Percentiles rank a stretch among this genome's conserved stretches.
These are phyloP conservation scores for Teratosphaeria gauchensis DNA, from an alignment of 2,329 filamentous ascomycete species.

Conservation along the genomic window DNA sequence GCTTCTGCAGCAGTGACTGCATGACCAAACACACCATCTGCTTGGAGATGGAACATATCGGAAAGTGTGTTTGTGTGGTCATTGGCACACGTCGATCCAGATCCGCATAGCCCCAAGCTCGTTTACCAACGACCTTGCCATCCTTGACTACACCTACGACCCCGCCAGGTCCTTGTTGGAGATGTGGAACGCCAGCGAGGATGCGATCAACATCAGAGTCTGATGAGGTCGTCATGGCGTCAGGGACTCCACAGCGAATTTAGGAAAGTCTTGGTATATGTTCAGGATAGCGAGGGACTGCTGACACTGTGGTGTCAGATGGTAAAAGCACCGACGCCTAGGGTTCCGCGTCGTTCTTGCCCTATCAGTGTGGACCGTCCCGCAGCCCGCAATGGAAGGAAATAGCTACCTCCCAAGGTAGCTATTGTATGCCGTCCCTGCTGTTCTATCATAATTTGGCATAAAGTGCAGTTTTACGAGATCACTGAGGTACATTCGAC, in stretches of 20 bases:
- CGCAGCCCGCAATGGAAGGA: no score
- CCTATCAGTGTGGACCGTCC: no score
- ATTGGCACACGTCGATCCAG: slow-evolving; percentile 30
- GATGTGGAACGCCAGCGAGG: slow-evolving; percentile 5
- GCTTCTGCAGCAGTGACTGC: slow-evolving; percentile 26
- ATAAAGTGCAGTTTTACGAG: no score
- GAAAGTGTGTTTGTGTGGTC: slow-evolving; percentile 28
- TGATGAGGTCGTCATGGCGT: not conserved
- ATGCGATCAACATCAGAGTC: slow-evolving; percentile 3
- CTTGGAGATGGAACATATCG: slow-evolving; percentile 41
- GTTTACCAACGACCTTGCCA: slow-evolving; percentile 31
- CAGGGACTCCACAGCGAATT: not conserved
- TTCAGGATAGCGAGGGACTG: not conserved
- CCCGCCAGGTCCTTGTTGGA: slow-evolving; percentile 32
- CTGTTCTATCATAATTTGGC: no score
- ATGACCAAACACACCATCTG: slow-evolving; percentile 24
- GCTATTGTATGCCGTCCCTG: no score
- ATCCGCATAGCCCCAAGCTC: slow-evolving; percentile 37
- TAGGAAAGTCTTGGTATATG: not conserved
- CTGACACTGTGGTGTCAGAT: no score
- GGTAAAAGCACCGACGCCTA: no score
- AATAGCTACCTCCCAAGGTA: no score
- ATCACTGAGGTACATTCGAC: no score
- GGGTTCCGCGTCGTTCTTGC: no score
- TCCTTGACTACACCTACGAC: slow-evolving; percentile 34